These are phyloP conservation scores for Physaria fendleri DNA, from an alignment of 345 rosid genomes.

Conservation along the genomic window DNA sequence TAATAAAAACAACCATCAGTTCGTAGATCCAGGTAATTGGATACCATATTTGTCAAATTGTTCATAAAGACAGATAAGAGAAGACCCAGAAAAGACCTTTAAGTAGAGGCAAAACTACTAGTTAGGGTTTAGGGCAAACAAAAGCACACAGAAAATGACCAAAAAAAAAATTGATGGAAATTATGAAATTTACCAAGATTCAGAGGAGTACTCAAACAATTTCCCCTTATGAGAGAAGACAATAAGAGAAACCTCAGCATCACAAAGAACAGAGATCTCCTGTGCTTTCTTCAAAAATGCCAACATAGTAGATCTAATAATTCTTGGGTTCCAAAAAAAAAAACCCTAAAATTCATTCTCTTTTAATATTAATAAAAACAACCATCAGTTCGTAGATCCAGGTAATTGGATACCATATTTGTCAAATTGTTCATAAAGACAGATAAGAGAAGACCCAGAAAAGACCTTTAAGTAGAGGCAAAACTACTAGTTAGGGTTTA, in stretches of 20 bases:
- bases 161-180: background rate
- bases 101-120: background rate
- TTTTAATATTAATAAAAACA: background rate
- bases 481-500: background rate
- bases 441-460: background rate
- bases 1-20: background rate
- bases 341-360: background rate
- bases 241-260: no score
- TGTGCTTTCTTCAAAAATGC: no score
- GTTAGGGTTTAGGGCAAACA: conserved; percentile 21
- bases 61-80: background rate
- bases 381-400: conserved; percentile 4
- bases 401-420: background rate
- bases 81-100: background rate
- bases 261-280: no score
- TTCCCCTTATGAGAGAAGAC: conserved; percentile 68
- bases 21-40: conserved; percentile 7
- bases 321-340: conserved; percentile 9
- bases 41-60: background rate
- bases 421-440: background rate
- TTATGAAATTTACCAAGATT: conserved; percentile 35
- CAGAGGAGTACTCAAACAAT: conserved; percentile 55
- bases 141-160: background rate
- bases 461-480: background rate
- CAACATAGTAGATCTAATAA: background rate